Evolutionary conservation across 768 basidiomycete genomes (phyloP), one percentile per base, ranked within the genome.

Genomic region (Suillus subaureus): DNA sequence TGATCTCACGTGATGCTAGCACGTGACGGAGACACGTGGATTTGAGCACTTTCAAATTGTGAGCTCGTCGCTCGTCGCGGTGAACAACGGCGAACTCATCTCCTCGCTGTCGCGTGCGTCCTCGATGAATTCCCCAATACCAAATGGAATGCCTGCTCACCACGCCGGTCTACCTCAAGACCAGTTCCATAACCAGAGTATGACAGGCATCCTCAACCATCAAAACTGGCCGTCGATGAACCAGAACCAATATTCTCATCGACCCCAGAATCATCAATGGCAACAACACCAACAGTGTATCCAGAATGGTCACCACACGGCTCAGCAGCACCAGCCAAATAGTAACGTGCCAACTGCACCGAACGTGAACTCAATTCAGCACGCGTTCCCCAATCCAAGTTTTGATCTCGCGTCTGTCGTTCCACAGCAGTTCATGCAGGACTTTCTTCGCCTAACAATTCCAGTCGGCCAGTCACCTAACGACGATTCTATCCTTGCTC

Each of bases 401-500:
- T 61, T 74, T 21, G 81, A 77, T 71, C 61, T 72, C 40, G 76
- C 85, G 65, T 67, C 74, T 35, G 45, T 73, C 49, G 57, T 89
- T 39, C 81, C 85, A 7, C 82, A 81, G 58, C 86, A 88, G 69
- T 72, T 89, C 33, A 74, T 88, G 49, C 87, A 88, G 65, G 87
- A 88, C 66, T 83, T 85, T 42, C 75, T 84, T 33, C 78, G 82
- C 8, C 77, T 89, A 68, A 85, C 83, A 39, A 76, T 80, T 18
- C 89, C 89, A 8, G 87, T 83, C 78, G 71, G 86, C 73, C 69
- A 73, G 12, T 75, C 69, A 45, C 77, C 77, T 43, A 79, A 83
- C 23, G 90, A 92, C 71, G 89, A 92, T 61, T 81, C 82, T 15
- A 72, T 84, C 8, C 82, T 92, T 26, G 80, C 89, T 15, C 81